Conservation (phyloP, 352 stramenopile genomes). For the Phytopythium aichiense region DNA sequence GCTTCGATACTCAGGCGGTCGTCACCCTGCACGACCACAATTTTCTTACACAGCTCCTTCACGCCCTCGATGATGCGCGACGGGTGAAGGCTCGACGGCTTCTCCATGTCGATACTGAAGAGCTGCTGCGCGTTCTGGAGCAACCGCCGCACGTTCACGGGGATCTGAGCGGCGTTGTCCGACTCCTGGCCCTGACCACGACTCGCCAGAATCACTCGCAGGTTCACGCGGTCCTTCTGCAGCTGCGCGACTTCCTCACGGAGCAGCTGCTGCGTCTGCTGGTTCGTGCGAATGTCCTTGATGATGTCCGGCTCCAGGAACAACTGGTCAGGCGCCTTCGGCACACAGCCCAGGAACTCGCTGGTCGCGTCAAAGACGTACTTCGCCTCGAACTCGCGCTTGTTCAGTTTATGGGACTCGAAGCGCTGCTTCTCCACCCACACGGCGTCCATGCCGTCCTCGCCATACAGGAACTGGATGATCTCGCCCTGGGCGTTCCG, state of each 20-base stretch:
- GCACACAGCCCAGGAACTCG: constrained; percentile 90
- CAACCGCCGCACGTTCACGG: constrained; percentile 93
- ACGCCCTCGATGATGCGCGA: constrained; percentile 89
- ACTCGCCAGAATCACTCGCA: constrained; percentile 94
- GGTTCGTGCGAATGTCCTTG: constrained; percentile 91
- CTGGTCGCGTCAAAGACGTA: constrained; percentile 93
- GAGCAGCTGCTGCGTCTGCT: constrained; percentile 91
- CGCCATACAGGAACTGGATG: constrained; percentile 90
- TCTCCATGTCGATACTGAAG: constrained; percentile 91
- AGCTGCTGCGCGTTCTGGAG: constrained; percentile 97
- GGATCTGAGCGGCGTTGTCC: constrained; percentile 88
- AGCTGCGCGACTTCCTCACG: constrained; percentile 93
- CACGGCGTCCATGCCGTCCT: constrained; percentile 99
- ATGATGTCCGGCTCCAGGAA: constrained; percentile 87
- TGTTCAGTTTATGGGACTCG: constrained; percentile 87
- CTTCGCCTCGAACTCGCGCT: constrained; percentile 92
- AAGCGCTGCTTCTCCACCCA: constrained; percentile 99
- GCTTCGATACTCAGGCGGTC: constrained; percentile 94
- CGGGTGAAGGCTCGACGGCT: constrained; percentile 92
- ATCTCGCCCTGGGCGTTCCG: constrained; percentile 91
- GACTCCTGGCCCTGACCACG: constrained; percentile 92
- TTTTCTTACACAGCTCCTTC: constrained; percentile 90
- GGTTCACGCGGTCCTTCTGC: constrained; percentile 92
- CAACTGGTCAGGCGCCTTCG: constrained; percentile 78
- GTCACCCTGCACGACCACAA: constrained; percentile 95